These are phyloP conservation scores for Venustampulla echinocandica DNA, from an alignment of 495 filamentous ascomycete genomes.

Conservation along the genomic window DNA sequence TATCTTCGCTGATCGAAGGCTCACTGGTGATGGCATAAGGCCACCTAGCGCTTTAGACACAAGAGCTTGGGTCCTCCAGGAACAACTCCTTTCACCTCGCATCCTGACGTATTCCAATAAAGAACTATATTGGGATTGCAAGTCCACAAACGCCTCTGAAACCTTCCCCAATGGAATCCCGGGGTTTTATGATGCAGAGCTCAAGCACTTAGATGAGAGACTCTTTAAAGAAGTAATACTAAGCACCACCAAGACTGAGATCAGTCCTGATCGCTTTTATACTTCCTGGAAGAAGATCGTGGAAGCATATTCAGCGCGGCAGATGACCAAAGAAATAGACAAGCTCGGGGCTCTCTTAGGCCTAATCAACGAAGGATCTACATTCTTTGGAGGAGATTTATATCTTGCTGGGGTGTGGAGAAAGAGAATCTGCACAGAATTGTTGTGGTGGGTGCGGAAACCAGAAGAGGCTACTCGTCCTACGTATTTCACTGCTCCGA, in stretches of 20 bases:
- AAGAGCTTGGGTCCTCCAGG: constrained; percentile 2
- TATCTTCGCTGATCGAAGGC: neutral
- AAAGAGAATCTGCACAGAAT: neutral
- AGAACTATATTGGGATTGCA: neutral
- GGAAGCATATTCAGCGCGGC: neutral
- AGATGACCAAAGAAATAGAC: neutral
- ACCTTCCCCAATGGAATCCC: neutral
- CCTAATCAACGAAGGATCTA: neutral
- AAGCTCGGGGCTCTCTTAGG: neutral
- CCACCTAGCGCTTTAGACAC: neutral
- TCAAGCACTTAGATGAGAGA: neutral
- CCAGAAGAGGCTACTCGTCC: neutral
- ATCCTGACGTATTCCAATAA: neutral
- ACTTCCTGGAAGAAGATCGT: neutral
- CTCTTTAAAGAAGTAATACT: neutral
- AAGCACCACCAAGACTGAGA: neutral
- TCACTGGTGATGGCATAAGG: neutral
- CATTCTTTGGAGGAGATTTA: neutral
- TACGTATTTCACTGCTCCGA: neutral
- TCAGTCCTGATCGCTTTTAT: neutral
- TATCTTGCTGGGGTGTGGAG: neutral
- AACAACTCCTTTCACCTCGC: constrained; percentile 1
- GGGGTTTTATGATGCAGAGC: neutral
- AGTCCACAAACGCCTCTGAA: neutral
- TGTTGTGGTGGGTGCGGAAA: neutral